Evolutionary conservation across 805 yeast species (phyloP).

Genomic region (Ogataea pignaliae): DNA sequence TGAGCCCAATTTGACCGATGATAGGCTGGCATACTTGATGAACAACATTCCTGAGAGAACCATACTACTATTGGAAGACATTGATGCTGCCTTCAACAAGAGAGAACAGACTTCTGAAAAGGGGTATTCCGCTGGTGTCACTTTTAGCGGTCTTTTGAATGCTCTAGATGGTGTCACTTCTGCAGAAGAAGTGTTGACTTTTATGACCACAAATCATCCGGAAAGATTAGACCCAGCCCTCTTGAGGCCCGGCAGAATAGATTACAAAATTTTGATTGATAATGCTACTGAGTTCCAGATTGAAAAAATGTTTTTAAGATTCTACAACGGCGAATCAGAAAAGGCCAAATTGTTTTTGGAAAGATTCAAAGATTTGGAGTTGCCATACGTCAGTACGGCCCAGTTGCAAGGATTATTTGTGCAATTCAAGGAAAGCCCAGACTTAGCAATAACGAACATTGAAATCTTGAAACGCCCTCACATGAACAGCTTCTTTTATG

Average conservation of each 20-base stretch:
- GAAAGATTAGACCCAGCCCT: slow-evolving; percentile 91
- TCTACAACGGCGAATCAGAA: slow-evolving; percentile 61
- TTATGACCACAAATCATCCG: slow-evolving; percentile 98
- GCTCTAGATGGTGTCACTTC: slow-evolving; percentile 97
- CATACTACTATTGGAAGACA: slow-evolving; percentile 80
- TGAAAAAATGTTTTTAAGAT: slow-evolving; percentile 77
- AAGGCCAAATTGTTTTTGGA: slow-evolving; percentile 50
- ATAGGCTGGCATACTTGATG: slow-evolving; percentile 90
- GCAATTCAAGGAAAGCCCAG: slow-evolving; percentile 80
- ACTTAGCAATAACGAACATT: slow-evolving; percentile 66
- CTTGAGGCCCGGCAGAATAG: slow-evolving; percentile 92
- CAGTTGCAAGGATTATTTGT: slow-evolving; percentile 95
- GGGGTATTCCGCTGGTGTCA: slow-evolving; percentile 84
- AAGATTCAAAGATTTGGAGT: slow-evolving; percentile 41
- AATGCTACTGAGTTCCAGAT: slow-evolving; percentile 86
- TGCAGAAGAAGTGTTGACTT: slow-evolving; percentile 92
- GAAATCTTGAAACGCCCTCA: slow-evolving; percentile 37
- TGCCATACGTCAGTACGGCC: slow-evolving; percentile 75
- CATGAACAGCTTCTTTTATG: slow-evolving; percentile 30
- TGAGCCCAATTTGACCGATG: slow-evolving; percentile 90
- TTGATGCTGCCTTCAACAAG: slow-evolving; percentile 91
- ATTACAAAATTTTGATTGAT: slow-evolving; percentile 73
- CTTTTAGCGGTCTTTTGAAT: slow-evolving; percentile 89
- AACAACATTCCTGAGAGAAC: slow-evolving; percentile 92
- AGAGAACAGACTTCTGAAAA: slow-evolving; percentile 71